Evolutionary conservation across 2,329 filamentous ascomycete species (phyloP).

Genomic region (Fusarium chlamydosporum): DNA sequence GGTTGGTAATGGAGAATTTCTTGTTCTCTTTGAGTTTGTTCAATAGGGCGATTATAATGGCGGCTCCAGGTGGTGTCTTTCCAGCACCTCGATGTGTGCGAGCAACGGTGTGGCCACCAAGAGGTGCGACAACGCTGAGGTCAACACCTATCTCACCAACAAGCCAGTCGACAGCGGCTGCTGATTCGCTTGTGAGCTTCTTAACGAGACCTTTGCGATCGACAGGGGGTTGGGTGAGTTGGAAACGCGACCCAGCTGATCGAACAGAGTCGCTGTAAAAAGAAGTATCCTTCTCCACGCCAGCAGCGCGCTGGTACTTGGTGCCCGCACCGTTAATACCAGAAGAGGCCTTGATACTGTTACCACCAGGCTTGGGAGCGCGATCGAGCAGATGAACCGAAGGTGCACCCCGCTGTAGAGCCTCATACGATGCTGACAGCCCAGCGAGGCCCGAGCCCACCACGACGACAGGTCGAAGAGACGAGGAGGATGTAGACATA

Average conservation of each 20-base stretch:
- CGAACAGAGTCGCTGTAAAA: slow-evolving; percentile 70
- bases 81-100: slow-evolving; percentile 65
- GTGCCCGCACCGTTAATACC: slow-evolving; percentile 75
- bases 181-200: slow-evolving; percentile 64
- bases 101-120: slow-evolving; percentile 71
- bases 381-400: slow-evolving; percentile 72
- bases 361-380: slow-evolving; percentile 71
- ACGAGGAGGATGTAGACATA: slow-evolving; percentile 40
- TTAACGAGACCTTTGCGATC: slow-evolving; percentile 62
- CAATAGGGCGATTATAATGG: slow-evolving; percentile 69
- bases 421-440: slow-evolving; percentile 70
- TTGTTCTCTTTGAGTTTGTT: slow-evolving; percentile 63
- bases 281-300: slow-evolving; percentile 55
- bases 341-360: slow-evolving; percentile 76
- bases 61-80: slow-evolving; percentile 69
- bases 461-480: slow-evolving; percentile 63
- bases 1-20: slow-evolving; percentile 66
- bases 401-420: slow-evolving; percentile 64
- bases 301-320: slow-evolving; percentile 63
- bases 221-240: slow-evolving; percentile 38
- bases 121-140: slow-evolving; percentile 68
- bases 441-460: slow-evolving; percentile 77
- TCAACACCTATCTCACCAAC: slow-evolving; percentile 70
- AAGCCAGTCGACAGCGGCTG: slow-evolving; percentile 68
- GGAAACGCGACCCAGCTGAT: slow-evolving; percentile 66